Base-by-base conservation (phyloP, 345 rosid genomes). In the Dipteronia dyeriana region DNA sequence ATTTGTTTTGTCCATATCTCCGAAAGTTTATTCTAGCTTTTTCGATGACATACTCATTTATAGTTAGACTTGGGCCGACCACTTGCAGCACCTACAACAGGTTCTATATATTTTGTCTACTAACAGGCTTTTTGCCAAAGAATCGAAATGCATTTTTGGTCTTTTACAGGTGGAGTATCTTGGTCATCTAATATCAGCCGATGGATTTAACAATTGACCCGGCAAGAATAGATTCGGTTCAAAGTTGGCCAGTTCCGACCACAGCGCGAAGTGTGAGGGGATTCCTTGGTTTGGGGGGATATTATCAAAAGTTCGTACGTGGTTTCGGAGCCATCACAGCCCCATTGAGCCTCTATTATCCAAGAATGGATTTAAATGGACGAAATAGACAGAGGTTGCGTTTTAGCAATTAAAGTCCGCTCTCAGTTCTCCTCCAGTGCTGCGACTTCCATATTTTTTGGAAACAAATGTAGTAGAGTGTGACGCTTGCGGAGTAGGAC, bases 341-440 rank as follows among this genome's bases (percentile, higher is more conserved):
- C 7, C 59, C 7, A 54, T 16, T 54, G 7, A 54, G 7, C 4
- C 9, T 1, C 1, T 54, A 0, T 54, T 16, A 0, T 3, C 20
- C 4, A 54, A 54, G 20, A n/a, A 54, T 13, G 19, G 59, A 3
- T 54, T 54, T 16, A 4, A 2, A 3, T 54, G 59, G 20, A 4
- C 20, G 1, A 4, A 16, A 0, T 7, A 54, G n/a, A 0, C 7
- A 54, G 0, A 16, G 1, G n/a, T 7, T 54, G 1, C 20, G 1
- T 54, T 54, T n/a, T 0, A 4, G 1, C 59, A 54, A n/a, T 7
- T 54, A 0, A 54, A 54, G 20, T 7, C 16, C 2, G 20, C 20
- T 19, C 20, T 54, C n/a, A 16, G 19, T 2, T 54, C 20, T 13
- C 59, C 59, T 16, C 20, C 20, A 3, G 20, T 54, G 20, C 5